phyloP scores from a whole-genome alignment of 495 filamentous ascomycete genomes.

The Evernia prunastri region DNA sequence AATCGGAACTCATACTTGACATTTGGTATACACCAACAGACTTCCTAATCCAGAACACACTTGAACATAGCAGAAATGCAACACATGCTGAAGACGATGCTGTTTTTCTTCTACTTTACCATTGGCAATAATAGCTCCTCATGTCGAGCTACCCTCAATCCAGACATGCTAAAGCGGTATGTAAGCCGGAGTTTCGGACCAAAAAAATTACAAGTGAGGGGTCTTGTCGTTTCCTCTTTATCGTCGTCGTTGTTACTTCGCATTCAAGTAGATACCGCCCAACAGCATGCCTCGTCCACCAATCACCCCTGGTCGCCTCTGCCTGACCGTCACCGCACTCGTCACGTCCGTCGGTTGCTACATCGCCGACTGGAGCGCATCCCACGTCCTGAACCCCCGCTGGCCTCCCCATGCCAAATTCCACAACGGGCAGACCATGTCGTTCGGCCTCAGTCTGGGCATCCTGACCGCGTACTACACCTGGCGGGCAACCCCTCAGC shows the following conservation, averaged over 20 bases:
- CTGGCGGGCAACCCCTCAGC: conserved; percentile 30
- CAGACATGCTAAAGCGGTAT: too few species aligned
- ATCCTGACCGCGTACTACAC: conserved; percentile 45
- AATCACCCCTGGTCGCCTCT: conserved; percentile 31
- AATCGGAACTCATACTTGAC: too few species aligned
- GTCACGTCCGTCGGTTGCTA: conserved; percentile 37
- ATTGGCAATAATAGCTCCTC: too few species aligned
- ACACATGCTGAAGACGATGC: too few species aligned
- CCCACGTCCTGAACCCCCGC: conserved; percentile 49
- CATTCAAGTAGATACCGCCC: not conserved
- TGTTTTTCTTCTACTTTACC: too few species aligned
- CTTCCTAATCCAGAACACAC: too few species aligned
- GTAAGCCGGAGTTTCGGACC: not conserved
- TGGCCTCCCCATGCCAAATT: conserved; percentile 54
- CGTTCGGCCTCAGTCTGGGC: conserved; percentile 40
- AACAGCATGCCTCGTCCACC: not conserved
- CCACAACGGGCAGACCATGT: conserved; percentile 52
- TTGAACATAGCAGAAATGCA: too few species aligned
- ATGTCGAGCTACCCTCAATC: too few species aligned
- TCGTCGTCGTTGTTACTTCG: too few species aligned
- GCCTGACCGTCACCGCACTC: conserved; percentile 41
- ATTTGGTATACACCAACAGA: too few species aligned
- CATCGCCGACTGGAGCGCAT: conserved; percentile 44
- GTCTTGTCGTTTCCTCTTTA: too few species aligned
- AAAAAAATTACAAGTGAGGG: too few species aligned